Evolutionary conservation across 2,329 filamentous ascomycete species (phyloP).

Genomic region (Ceratocystis colombiana): DNA sequence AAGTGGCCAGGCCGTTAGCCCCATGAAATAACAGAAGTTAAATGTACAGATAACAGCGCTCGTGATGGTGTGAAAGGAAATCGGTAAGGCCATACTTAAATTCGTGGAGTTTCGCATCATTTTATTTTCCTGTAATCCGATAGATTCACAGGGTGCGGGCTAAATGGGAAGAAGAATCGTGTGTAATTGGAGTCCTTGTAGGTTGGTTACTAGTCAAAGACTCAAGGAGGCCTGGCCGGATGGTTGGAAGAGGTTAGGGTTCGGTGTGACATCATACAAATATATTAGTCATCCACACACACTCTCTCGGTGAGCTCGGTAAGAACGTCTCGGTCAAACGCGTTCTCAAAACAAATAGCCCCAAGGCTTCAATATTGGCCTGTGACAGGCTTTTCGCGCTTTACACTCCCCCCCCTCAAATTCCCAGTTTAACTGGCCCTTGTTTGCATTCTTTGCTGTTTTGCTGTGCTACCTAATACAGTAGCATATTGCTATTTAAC

Average conservation of each 20-base stretch:
- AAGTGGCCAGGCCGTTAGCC: background rate
- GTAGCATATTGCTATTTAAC: background rate
- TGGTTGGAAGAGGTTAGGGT: background rate
- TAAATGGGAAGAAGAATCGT: background rate
- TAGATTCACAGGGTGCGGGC: background rate
- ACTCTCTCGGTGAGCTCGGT: background rate
- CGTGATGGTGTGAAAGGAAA: conserved; percentile 13
- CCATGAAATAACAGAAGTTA: background rate
- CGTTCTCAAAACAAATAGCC: conserved; percentile 7
- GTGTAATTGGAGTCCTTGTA: background rate
- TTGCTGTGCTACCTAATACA: background rate
- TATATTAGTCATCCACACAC: background rate
- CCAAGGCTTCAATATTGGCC: background rate
- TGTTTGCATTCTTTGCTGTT: too few species aligned
- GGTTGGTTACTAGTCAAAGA: background rate
- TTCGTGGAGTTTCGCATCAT: background rate
- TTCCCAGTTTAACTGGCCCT: background rate
- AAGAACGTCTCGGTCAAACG: background rate
- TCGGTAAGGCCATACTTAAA: background rate
- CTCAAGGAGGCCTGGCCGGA: too few species aligned
- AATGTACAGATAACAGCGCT: background rate
- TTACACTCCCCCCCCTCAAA: background rate
- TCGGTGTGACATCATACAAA: background rate
- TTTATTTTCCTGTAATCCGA: background rate
- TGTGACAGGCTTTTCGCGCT: background rate